A percentile compares a stretch with the other conserved stretches of the same genome.
phyloP scores from a whole-genome alignment of 345 rosid species.

The Bruguiera parviflora region DNA sequence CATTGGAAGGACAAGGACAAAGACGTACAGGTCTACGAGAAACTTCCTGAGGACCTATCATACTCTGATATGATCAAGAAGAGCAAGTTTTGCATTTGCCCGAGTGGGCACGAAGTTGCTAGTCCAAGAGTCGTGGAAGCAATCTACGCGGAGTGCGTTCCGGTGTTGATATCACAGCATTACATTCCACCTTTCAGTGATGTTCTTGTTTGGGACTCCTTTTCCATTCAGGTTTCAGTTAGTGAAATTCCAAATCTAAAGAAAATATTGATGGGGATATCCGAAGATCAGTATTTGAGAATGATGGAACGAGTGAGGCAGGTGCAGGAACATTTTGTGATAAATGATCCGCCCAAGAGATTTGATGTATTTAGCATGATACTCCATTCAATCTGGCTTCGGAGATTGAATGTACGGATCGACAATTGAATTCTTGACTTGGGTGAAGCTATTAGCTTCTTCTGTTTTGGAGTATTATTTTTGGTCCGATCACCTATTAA shows the following conservation, averaged over 20 bases:
- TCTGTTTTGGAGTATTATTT: too few relatives aligned
- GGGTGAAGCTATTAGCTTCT: neutral
- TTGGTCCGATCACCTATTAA: too few relatives aligned
- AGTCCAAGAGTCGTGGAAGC: conserved; percentile 77
- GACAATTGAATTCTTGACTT: neutral
- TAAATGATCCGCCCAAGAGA: conserved; percentile 60
- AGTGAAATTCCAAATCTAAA: conserved; percentile 49
- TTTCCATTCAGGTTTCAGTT: conserved; percentile 50
- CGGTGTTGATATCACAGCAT: conserved; percentile 55
- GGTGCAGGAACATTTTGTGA: conserved; percentile 54
- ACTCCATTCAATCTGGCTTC: conserved; percentile 69
- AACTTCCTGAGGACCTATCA: conserved; percentile 34
- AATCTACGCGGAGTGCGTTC: conserved; percentile 66
- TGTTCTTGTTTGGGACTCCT: conserved; percentile 58
- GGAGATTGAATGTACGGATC: conserved; percentile 48
- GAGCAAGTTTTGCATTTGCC: conserved; percentile 61
- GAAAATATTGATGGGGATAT: conserved; percentile 44
- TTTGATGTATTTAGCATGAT: conserved; percentile 72
- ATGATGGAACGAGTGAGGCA: conserved; percentile 42
- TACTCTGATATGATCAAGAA: conserved; percentile 38
- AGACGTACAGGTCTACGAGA: conserved; percentile 48
- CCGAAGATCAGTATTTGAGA: conserved; percentile 38
- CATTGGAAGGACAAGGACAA: conserved; percentile 45
- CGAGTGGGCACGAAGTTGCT: conserved; percentile 84
- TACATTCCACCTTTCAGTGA: conserved; percentile 69